Evolutionary conservation across 257 asterid species (phyloP).

Genomic region (Nicotiana benthamiana): DNA sequence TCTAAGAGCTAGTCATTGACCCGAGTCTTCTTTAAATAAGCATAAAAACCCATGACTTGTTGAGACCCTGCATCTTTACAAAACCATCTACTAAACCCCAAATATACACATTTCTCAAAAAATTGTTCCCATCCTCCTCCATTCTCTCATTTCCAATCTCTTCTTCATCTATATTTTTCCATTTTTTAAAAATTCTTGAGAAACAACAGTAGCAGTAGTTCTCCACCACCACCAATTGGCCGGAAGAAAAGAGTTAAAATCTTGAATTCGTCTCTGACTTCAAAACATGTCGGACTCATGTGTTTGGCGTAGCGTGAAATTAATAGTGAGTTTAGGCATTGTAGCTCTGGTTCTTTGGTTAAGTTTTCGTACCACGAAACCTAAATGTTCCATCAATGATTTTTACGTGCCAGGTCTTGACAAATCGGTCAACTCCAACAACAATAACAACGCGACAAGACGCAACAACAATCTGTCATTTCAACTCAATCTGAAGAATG

Average conservation of each 20-base stretch:
- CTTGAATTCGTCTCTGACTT: neutral
- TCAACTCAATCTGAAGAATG: conserved; percentile 44
- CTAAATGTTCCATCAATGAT: conserved; percentile 40
- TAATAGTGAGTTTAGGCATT: conserved; percentile 59
- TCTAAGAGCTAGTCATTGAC: neutral
- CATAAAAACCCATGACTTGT: neutral
- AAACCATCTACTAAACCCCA: neutral
- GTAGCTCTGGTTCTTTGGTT: conserved; percentile 76
- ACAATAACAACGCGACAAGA: neutral
- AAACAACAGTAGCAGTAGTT: neutral
- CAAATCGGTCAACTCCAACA: conserved; percentile 20
- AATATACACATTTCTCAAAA: neutral
- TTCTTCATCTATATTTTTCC: neutral
- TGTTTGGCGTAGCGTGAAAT: conserved; percentile 33
- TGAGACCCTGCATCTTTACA: neutral
- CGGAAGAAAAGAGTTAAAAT: neutral
- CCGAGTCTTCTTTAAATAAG: neutral
- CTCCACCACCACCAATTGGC: neutral
- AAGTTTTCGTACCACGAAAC: conserved; percentile 54
- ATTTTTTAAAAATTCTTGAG: neutral
- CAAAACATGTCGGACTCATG: neutral
- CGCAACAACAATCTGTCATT: conserved; percentile 40
- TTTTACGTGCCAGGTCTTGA: conserved; percentile 56
- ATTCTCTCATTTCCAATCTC: neutral
- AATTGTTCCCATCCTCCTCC: neutral